These are phyloP conservation scores for Gossypium rotundifolium DNA, from an alignment of 345 rosid genomes.

Conservation along the genomic window DNA sequence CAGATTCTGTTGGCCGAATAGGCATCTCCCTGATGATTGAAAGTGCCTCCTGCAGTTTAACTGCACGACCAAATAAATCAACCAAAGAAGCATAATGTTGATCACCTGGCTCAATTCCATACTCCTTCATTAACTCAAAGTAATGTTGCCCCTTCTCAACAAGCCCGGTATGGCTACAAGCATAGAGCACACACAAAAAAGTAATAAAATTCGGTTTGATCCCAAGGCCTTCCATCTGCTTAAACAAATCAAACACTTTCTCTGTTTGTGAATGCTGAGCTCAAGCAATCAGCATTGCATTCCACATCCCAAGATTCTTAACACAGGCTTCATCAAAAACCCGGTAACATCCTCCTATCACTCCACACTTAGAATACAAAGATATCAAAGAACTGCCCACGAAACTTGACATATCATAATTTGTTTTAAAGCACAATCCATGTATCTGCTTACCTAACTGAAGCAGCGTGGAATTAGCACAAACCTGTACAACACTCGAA, in stretches of 20 bases:
- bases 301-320: conserved; percentile 83
- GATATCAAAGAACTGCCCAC: conserved; percentile 82
- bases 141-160: conserved; percentile 54
- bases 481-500: conserved; percentile 68
- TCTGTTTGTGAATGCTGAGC: conserved; percentile 63
- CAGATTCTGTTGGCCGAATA: conserved; percentile 61
- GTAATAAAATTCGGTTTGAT: conserved; percentile 77
- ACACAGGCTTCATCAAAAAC: conserved; percentile 46
- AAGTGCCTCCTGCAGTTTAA: conserved; percentile 68
- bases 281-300: conserved; percentile 78
- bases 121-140: conserved; percentile 65
- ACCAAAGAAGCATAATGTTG: conserved; percentile 88
- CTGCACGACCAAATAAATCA: conserved; percentile 77
- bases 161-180: conserved; percentile 86
- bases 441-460: conserved; percentile 88
- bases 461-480: conserved; percentile 61
- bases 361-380: conserved; percentile 72
- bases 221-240: conserved; percentile 45
- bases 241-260: conserved; percentile 48
- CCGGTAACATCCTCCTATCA: conserved; percentile 52
- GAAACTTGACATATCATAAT: conserved; percentile 57
- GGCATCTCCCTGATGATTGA: conserved; percentile 54
- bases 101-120: conserved; percentile 56
- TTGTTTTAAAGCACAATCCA: conserved; percentile 59
- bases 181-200: conserved; percentile 65